Percentiles rank a stretch among this genome's conserved stretches.
Evolutionary conservation across 495 filamentous ascomycete genomes (phyloP).

Genomic region (Annulohypoxylon bovei): DNA sequence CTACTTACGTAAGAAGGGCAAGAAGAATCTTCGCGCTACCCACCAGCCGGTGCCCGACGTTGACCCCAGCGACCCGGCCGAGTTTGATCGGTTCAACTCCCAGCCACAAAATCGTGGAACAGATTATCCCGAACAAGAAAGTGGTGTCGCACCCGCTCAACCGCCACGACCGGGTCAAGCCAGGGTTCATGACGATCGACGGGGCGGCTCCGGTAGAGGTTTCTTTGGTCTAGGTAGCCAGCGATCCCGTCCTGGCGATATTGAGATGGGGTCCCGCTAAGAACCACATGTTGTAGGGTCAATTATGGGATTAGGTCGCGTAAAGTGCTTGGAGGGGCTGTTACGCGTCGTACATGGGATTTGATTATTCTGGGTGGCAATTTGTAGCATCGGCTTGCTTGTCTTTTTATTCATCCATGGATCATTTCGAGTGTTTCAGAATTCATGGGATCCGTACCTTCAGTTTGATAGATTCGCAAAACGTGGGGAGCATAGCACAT

Average conservation of each 20-base stretch:
- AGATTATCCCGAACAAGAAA: slow-evolving; percentile 30
- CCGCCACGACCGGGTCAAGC: slow-evolving; percentile 31
- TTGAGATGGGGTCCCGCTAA: slow-evolving; percentile 44
- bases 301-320: slow-evolving; percentile 14
- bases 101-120: slow-evolving; percentile 31
- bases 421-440: neutral
- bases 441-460: neutral
- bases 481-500: neutral
- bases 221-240: slow-evolving; percentile 52
- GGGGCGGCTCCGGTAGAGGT: slow-evolving; percentile 34
- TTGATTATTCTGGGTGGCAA: slow-evolving; percentile 1
- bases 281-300: slow-evolving; percentile 15
- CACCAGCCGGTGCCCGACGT: slow-evolving; percentile 44
- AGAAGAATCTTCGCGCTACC: slow-evolving; percentile 52
- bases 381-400: slow-evolving; percentile 6
- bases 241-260: slow-evolving; percentile 48
- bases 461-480: slow-evolving; percentile 8
- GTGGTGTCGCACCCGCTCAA: slow-evolving; percentile 36
- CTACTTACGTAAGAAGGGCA: slow-evolving; percentile 69
- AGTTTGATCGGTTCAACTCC: slow-evolving; percentile 51
- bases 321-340: slow-evolving; percentile 31
- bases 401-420: neutral
- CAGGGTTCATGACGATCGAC: slow-evolving; percentile 35
- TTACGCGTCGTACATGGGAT: slow-evolving; percentile 17
- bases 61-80: slow-evolving; percentile 55